Percentiles rank a stretch among this genome's conserved stretches.
phyloP scores from a whole-genome alignment of 768 basidiomycete genomes.

The Dioszegia crocea region DNA sequence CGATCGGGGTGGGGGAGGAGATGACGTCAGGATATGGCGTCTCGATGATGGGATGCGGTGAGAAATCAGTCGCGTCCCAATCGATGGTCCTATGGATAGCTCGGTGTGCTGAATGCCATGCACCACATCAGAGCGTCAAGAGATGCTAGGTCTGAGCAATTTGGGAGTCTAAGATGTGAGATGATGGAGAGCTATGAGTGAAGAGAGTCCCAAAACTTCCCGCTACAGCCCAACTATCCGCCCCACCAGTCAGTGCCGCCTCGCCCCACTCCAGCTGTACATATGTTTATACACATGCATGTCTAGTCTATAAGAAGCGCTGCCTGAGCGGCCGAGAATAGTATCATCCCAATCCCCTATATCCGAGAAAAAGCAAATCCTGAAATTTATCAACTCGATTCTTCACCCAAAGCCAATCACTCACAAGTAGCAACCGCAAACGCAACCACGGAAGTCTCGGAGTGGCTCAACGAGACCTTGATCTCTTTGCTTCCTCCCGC shows the following conservation, averaged over 20 bases:
- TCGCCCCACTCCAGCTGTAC: no score
- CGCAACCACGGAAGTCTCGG: conserved; percentile 63
- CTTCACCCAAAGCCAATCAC: neutral
- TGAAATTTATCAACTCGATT: neutral
- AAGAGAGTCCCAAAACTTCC: no score
- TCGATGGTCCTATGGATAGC: neutral
- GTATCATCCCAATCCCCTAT: neutral
- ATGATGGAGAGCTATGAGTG: no score
- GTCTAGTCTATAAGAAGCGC: neutral
- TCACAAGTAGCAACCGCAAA: conserved; percentile 41
- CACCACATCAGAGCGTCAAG: neutral
- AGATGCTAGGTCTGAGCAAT: no score
- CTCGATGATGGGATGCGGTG: neutral
- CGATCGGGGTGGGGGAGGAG: neutral
- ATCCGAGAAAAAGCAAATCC: neutral
- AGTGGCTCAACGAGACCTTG: conserved; percentile 85
- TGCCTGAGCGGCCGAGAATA: neutral
- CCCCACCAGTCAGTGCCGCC: no score
- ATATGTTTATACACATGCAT: neutral
- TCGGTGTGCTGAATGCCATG: neutral
- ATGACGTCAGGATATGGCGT: neutral
- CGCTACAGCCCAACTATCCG: no score
- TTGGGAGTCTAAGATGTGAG: no score
- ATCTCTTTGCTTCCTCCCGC: conserved; percentile 72
- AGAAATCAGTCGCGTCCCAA: conserved; percentile 6